Evolutionary conservation across 176 grass and related monocot genomes (phyloP).

Genomic region (Carex pumila): DNA sequence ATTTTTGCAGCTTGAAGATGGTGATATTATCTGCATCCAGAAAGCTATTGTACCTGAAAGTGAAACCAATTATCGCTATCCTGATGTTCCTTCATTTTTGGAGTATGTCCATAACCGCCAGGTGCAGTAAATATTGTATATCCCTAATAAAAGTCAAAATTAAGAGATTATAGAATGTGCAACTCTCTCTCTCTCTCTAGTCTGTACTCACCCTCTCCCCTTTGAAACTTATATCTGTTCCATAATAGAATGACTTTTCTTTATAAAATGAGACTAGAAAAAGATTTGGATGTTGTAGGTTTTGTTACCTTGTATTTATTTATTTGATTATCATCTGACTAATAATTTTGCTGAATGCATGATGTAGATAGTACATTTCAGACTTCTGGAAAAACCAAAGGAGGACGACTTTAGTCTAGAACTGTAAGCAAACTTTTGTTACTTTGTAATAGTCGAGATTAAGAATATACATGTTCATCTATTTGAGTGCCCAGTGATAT

Average conservation of each 20-base stretch:
- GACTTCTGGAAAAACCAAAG: conserved; percentile 79
- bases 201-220: background rate
- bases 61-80: conserved; percentile 54
- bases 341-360: conserved; percentile 14
- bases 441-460: background rate
- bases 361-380: conserved; percentile 71
- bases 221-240: background rate
- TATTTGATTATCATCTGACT: background rate
- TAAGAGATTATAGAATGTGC: background rate
- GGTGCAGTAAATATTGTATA: conserved; percentile 32
- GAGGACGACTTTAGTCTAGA: conserved; percentile 81
- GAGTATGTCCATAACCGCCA: conserved; percentile 92
- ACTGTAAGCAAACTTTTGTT: conserved; percentile 38
- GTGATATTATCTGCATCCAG: conserved; percentile 74
- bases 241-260: background rate
- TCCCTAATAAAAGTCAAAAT: background rate
- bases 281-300: background rate
- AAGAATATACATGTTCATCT: background rate
- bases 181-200: no score
- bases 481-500: background rate
- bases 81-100: conserved; percentile 77
- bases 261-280: conserved; percentile 4
- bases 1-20: conserved; percentile 82
- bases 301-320: background rate
- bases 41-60: conserved; percentile 37